Evolutionary conservation across 768 basidiomycete genomes (phyloP).

Genomic region (Tylopilus cervinicoccineus): DNA sequence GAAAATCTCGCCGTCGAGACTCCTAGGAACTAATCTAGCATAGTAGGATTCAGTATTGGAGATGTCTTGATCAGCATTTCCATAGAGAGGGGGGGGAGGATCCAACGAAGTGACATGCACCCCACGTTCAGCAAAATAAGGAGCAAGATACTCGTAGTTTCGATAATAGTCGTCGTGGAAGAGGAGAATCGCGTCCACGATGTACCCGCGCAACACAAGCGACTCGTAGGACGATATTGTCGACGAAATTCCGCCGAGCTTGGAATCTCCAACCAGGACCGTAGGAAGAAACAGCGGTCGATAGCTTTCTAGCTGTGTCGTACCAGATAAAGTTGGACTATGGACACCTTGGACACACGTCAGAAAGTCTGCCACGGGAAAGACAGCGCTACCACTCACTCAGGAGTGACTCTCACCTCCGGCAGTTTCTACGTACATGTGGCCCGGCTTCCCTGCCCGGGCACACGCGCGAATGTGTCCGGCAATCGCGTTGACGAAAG

Average conservation of each 20-base stretch:
- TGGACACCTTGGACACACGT: slow-evolving; percentile 65
- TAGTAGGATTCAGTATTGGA: slow-evolving; percentile 71
- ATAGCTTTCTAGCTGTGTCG: slow-evolving; percentile 81
- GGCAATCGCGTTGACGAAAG: slow-evolving; percentile 61
- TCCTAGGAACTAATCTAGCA: slow-evolving; percentile 37
- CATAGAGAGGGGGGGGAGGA: slow-evolving; percentile 51
- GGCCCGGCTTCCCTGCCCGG: slow-evolving; percentile 29
- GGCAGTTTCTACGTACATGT: slow-evolving; percentile 90
- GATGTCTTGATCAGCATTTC: slow-evolving; percentile 44
- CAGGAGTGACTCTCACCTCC: slow-evolving; percentile 65
- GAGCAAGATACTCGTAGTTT: slow-evolving; percentile 77
- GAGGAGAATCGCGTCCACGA: slow-evolving; percentile 77
- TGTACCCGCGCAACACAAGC: slow-evolving; percentile 84
- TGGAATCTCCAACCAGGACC: slow-evolving; percentile 81
- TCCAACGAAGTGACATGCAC: slow-evolving; percentile 51
- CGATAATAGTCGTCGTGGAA: slow-evolving; percentile 85
- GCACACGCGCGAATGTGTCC: slow-evolving; percentile 58
- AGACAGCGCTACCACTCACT: slow-evolving; percentile 4
- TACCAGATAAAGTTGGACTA: slow-evolving; percentile 80
- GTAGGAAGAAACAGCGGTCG: slow-evolving; percentile 86
- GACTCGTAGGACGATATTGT: slow-evolving; percentile 94
- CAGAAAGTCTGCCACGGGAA: neutral
- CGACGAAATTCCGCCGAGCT: slow-evolving; percentile 89
- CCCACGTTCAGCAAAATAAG: slow-evolving; percentile 76
- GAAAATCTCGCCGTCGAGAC: slow-evolving; percentile 37